A percentile compares a stretch with the other conserved stretches of the same genome.
These are phyloP conservation scores for Arachis hypogaea DNA, from an alignment of 306 rosid species.

Conservation along the genomic window DNA sequence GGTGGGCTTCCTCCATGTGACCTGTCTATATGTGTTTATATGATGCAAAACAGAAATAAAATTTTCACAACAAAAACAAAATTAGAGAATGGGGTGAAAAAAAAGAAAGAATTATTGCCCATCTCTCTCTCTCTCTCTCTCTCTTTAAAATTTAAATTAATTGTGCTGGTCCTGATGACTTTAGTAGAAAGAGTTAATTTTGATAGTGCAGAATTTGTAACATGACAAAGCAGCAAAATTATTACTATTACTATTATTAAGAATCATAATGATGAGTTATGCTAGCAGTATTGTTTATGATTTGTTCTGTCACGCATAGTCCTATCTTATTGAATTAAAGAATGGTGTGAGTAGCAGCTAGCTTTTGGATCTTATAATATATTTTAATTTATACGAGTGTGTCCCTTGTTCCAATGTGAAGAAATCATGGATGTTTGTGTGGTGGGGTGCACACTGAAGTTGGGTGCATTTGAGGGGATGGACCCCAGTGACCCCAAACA, in stretches of 20 bases:
- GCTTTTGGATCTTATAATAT: conserved; percentile 22
- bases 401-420: conserved; percentile 41
- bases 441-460: conserved; percentile 48
- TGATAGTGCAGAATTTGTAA: too few species aligned
- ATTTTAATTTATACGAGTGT: neutral
- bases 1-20: conserved; percentile 39
- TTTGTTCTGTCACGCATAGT: conserved; percentile 30
- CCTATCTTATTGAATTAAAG: conserved; percentile 23
- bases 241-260: neutral
- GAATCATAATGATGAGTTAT: conserved; percentile 10
- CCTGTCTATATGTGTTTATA: conserved; percentile 61
- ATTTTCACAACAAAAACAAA: neutral
- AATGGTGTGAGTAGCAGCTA: conserved; percentile 16
- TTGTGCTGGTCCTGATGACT: too few species aligned
- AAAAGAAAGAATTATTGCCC: neutral
- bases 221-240: too few species aligned
- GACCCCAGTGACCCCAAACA: conserved; percentile 36
- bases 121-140: conserved; percentile 41
- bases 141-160: neutral
- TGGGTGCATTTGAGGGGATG: conserved; percentile 8
- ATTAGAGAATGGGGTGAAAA: neutral
- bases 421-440: conserved; percentile 51
- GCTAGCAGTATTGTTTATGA: neutral
- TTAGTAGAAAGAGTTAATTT: too few species aligned
- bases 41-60: conserved; percentile 53